Percentiles rank a stretch among this genome's conserved stretches.
These are phyloP conservation scores for Alternaria infectoria DNA, from an alignment of 2,329 filamentous ascomycete genomes.

Conservation along the genomic window DNA sequence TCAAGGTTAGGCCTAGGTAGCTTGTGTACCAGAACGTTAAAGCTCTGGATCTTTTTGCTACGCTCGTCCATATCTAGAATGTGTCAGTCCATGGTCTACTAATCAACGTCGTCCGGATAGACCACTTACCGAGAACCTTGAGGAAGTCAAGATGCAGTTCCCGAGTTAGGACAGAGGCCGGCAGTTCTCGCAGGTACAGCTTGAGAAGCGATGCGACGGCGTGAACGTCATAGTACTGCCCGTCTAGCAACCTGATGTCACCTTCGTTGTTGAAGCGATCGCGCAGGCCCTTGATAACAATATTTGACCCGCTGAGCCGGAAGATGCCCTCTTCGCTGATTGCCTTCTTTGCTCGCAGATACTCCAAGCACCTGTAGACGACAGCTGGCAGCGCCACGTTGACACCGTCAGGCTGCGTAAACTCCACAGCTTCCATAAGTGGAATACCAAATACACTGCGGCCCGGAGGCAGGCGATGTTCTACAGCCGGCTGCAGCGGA, in stretches of 20 bases:
- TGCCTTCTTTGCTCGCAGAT: conserved; percentile 82
- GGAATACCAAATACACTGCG: conserved; percentile 80
- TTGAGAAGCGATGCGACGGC: conserved; percentile 94
- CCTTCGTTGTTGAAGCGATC: conserved; percentile 94
- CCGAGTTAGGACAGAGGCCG: conserved; percentile 86
- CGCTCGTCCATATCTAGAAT: conserved; percentile 72
- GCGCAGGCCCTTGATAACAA: conserved; percentile 87
- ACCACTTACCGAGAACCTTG: conserved; percentile 67
- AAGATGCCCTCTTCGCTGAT: conserved; percentile 93
- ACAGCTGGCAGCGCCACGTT: conserved; percentile 84
- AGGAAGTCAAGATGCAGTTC: conserved; percentile 91
- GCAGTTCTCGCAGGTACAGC: conserved; percentile 89
- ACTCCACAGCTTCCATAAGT: conserved; percentile 83
- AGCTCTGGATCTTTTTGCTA: conserved; percentile 75
- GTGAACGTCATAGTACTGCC: conserved; percentile 92
- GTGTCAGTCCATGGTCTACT: conserved; percentile 25
- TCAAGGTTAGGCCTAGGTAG: conserved; percentile 82
- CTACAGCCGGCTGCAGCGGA: conserved; percentile 21
- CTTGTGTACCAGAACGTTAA: conserved; percentile 79
- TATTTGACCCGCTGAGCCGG: conserved; percentile 93
- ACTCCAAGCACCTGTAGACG: conserved; percentile 94
- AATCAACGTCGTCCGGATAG: not conserved
- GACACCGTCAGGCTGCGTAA: conserved; percentile 74
- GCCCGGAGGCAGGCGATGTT: conserved; percentile 52
- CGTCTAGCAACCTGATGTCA: conserved; percentile 86